A percentile compares a stretch with the other conserved stretches of the same genome.
Evolutionary conservation across 805 yeast species (phyloP).

Genomic region (Jamesozyma hellenica): DNA sequence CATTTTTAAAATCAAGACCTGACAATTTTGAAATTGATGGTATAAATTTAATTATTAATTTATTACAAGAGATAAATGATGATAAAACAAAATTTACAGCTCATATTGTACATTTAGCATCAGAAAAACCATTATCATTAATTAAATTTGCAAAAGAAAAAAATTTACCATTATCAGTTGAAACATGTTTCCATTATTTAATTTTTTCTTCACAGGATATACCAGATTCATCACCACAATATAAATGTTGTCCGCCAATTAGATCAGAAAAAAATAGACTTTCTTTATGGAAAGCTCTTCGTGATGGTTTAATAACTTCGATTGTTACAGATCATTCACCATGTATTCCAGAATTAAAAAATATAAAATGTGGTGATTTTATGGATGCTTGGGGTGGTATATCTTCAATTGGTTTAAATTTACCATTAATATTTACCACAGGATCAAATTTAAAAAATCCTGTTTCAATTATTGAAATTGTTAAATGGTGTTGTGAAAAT

Average conservation of each 20-base stretch:
- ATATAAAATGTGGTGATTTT: slow-evolving; percentile 74
- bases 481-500: slow-evolving; percentile 69
- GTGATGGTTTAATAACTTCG: slow-evolving; percentile 56
- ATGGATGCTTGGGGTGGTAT: slow-evolving; percentile 96
- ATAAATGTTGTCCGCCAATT: slow-evolving; percentile 94
- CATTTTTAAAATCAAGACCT: slow-evolving; percentile 79
- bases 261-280: slow-evolving; percentile 62
- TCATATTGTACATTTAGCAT: slow-evolving; percentile 86
- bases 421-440: slow-evolving; percentile 72
- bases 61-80: slow-evolving; percentile 36
- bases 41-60: slow-evolving; percentile 55
- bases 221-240: slow-evolving; percentile 68
- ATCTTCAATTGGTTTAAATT: slow-evolving; percentile 83
- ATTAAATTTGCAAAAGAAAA: slow-evolving; percentile 51
- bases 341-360: slow-evolving; percentile 85
- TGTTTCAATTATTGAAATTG: slow-evolving; percentile 47
- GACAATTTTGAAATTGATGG: slow-evolving; percentile 83
- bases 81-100: slow-evolving; percentile 46
- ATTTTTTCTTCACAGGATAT: slow-evolving; percentile 70
- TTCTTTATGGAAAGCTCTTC: slow-evolving; percentile 69
- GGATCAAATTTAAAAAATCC: slow-evolving; percentile 29
- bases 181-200: slow-evolving; percentile 90
- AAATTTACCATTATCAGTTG: slow-evolving; percentile 64
- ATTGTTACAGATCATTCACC: slow-evolving; percentile 96
- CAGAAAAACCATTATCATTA: slow-evolving; percentile 72